phyloP scores from a whole-genome alignment of 2,329 filamentous ascomycete genomes.

The Ascochyta clinopodiicola region DNA sequence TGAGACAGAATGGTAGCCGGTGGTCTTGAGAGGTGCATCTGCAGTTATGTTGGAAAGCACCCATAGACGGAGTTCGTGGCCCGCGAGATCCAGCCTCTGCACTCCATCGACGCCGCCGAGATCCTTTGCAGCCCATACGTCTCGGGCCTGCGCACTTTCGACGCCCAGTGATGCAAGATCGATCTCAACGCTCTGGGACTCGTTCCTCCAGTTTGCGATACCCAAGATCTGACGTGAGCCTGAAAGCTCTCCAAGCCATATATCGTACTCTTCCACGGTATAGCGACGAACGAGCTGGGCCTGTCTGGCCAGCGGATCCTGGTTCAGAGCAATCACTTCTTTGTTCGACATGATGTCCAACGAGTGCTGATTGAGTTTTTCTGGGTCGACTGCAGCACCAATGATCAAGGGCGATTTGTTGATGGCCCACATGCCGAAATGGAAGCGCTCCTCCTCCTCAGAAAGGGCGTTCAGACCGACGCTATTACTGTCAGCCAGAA shows the following conservation, averaged over 20 bases:
- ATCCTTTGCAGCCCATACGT: conserved; percentile 46
- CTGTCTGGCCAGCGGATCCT: conserved; percentile 61
- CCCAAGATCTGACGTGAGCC: conserved; percentile 45
- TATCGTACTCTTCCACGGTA: conserved; percentile 48
- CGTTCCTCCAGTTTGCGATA: conserved; percentile 49
- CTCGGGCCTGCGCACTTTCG: conserved; percentile 41
- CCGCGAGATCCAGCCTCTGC: conserved; percentile 26
- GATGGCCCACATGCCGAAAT: conserved; percentile 57
- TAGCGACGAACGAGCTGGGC: conserved; percentile 56
- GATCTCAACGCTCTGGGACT: conserved; percentile 38
- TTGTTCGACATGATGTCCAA: conserved; percentile 53
- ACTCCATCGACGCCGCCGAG: conserved; percentile 24
- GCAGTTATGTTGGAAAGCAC: conserved; percentile 43
- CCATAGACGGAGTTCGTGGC: conserved; percentile 42
- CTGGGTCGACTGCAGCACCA: conserved; percentile 47
- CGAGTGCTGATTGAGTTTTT: conserved; percentile 30
- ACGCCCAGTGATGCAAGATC: conserved; percentile 43
- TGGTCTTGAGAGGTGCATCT: conserved; percentile 16
- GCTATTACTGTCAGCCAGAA: too few species aligned
- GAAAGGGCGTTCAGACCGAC: conserved; percentile 49
- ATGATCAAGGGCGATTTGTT: conserved; percentile 56
- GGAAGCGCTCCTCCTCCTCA: conserved; percentile 50
- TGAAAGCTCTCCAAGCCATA: conserved; percentile 48
- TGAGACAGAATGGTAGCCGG: conserved; percentile 41
- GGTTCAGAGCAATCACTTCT: conserved; percentile 65